Percentiles rank a stretch among this genome's conserved stretches.
phyloP scores from a whole-genome alignment of 2,329 filamentous ascomycete genomes.

The Thermochaetoides dissita region DNA sequence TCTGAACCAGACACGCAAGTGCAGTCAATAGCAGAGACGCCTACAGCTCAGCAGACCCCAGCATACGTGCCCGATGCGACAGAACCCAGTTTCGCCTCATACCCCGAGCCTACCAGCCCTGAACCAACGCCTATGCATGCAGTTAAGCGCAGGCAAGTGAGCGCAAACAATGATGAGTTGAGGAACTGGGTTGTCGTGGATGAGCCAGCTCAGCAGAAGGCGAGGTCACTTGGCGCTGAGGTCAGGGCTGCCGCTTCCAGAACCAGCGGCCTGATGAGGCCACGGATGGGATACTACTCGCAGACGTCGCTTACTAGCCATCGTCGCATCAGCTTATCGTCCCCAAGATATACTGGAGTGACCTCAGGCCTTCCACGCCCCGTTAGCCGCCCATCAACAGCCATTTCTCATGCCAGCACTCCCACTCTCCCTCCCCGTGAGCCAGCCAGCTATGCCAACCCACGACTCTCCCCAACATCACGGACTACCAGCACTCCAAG shows the following conservation, averaged over 20 bases:
- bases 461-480: slow-evolving; percentile 28
- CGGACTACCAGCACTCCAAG: slow-evolving; percentile 23
- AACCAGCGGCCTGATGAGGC: slow-evolving; percentile 6
- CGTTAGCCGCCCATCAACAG: slow-evolving; percentile 14
- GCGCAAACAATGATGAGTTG: slow-evolving; percentile 39
- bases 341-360: slow-evolving; percentile 13
- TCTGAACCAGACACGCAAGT: slow-evolving; percentile 20
- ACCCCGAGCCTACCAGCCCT: slow-evolving; percentile 20
- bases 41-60: slow-evolving; percentile 18
- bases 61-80: slow-evolving; percentile 12
- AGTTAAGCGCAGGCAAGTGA: slow-evolving; percentile 41
- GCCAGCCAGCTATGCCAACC: slow-evolving; percentile 38
- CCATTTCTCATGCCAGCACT: slow-evolving; percentile 34
- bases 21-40: slow-evolving; percentile 4
- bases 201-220: slow-evolving; percentile 3
- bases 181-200: slow-evolving; percentile 60
- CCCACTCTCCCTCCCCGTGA: slow-evolving; percentile 26
- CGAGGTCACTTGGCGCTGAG: slow-evolving; percentile 14
- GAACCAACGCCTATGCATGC: slow-evolving; percentile 31
- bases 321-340: slow-evolving; percentile 33
- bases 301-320: slow-evolving; percentile 13
- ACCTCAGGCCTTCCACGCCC: neutral
- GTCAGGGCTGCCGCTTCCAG: slow-evolving; percentile 8
- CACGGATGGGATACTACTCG: slow-evolving; percentile 8
- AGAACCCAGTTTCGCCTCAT: slow-evolving; percentile 18